Percentiles rank a stretch among this genome's conserved stretches.
phyloP scores from a whole-genome alignment of 1,284 basidiomycete species.

The Coniferiporia sulphurascens region DNA sequence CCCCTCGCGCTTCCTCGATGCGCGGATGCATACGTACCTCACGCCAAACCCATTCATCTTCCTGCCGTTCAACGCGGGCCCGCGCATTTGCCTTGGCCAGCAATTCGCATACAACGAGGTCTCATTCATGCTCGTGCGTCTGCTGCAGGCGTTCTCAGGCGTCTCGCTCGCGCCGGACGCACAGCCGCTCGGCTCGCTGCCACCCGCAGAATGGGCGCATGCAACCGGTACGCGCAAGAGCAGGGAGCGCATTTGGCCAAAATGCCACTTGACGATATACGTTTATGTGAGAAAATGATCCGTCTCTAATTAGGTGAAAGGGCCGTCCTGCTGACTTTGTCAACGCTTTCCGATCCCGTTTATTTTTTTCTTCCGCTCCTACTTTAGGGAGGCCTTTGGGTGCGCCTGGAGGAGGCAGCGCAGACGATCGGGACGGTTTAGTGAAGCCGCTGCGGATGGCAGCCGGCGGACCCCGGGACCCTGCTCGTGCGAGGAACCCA shows the following conservation, averaged over 20 bases:
- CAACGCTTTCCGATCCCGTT: too few relatives aligned
- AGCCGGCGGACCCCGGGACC: too few relatives aligned
- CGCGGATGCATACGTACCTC: constrained; percentile 32
- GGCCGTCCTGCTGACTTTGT: too few relatives aligned
- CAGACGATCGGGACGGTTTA: background rate
- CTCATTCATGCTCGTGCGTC: constrained; percentile 59
- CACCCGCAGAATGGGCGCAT: constrained; percentile 40
- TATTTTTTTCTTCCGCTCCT: background rate
- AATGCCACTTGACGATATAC: constrained; percentile 52
- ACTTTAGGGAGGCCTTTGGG: constrained; percentile 8
- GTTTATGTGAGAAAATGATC: constrained; percentile 29
- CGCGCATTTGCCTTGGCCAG: constrained; percentile 44
- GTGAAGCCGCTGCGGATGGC: too few relatives aligned
- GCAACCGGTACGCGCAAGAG: constrained; percentile 36
- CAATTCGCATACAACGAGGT: constrained; percentile 69
- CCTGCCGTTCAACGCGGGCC: constrained; percentile 45
- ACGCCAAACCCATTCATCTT: constrained; percentile 43
- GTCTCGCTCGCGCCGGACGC: constrained; percentile 43
- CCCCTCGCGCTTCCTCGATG: constrained; percentile 41
- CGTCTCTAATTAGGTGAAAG: too few relatives aligned
- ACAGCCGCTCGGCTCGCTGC: constrained; percentile 38
- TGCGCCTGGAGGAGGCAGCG: constrained; percentile 1
- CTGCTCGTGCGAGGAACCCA: background rate
- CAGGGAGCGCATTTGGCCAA: constrained; percentile 46
- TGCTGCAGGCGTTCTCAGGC: constrained; percentile 53